Evolutionary conservation across 306 rosid genomes (phyloP), one percentile per base, ranked within the genome.

Genomic region (Glycine soja): DNA sequence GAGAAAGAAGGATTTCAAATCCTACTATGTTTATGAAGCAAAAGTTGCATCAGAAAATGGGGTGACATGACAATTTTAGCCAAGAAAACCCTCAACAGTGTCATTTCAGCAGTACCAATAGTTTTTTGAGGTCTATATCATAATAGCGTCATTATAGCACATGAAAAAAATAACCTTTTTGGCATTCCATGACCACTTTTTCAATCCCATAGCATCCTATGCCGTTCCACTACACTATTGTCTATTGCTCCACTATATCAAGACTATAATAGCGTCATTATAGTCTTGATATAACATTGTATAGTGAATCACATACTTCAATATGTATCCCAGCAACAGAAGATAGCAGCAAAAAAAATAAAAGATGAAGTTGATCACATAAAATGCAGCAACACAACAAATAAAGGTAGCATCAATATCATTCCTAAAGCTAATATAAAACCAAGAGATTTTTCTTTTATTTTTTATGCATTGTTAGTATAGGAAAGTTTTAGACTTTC

Each of bases 361-460:
- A 56, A 40, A 40, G 43, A 52, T n/a, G 48, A 72, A 34, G 65
- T 34, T 34, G 10, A 15, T 34, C 10, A 36, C 57, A n/a, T 34
- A 9, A 72, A 52, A 72, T n/a, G 52, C 16, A 8, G 38, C 51
- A 34, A 15, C 5, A 54, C 50, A 53, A 73, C 51, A 52, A 36
- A n/a, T 57, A 16, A 57, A 73, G 10, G 65, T 0, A 12, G 64
- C 64, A 53, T 34, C n/a, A 9, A 52, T 74, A 42, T 74, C 68
- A 56, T 46, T 74, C 11, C 53, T 56, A 74, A 56, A 5, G 42
- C 52, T 30, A 73, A 32, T 5, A 34, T 15, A 34, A 72, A 72
- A 50, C 52, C 52, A 54, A 54, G 10, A 57, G 7, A 42, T 10
- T 38, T 72, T 47, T 12, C 0, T 51, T 12, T 32, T 16, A 62